A percentile compares a stretch with the other conserved stretches of the same genome.
phyloP scores from a whole-genome alignment of 148 eudicot genomes.

The Silene conica region DNA sequence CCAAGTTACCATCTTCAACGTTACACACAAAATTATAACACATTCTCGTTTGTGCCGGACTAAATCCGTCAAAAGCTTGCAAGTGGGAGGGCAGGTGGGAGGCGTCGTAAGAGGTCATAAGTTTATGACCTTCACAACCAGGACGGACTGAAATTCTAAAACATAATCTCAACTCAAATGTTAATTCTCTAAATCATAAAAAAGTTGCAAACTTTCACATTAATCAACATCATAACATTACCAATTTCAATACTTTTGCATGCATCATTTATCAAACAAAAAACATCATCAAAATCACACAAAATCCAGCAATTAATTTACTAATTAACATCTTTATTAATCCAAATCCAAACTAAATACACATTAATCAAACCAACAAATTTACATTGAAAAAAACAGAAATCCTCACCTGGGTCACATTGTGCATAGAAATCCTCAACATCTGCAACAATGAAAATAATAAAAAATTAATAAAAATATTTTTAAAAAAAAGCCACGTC shows the following conservation, averaged over 20 bases:
- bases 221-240: background rate
- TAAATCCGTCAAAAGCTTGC: too few species aligned
- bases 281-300: background rate
- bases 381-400: conserved; percentile 1
- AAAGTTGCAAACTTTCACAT: background rate
- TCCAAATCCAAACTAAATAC: background rate
- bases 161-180: background rate
- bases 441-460: conserved; percentile 23
- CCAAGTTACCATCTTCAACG: background rate
- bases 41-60: too few species aligned
- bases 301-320: conserved; percentile 1
- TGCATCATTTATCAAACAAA: conserved; percentile 3
- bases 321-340: too few species aligned
- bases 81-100: too few species aligned
- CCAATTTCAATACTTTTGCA: conserved; percentile 15
- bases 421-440: conserved; percentile 41
- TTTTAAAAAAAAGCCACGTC: background rate
- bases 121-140: too few species aligned
- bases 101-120: too few species aligned
- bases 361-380: background rate
- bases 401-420: conserved; percentile 48
- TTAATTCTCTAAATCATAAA: background rate
- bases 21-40: background rate
- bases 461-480: background rate
- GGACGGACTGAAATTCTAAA: too few species aligned